Conservation (phyloP, 2,329 filamentous ascomycete genomes). For the Monilinia fructicola region DNA sequence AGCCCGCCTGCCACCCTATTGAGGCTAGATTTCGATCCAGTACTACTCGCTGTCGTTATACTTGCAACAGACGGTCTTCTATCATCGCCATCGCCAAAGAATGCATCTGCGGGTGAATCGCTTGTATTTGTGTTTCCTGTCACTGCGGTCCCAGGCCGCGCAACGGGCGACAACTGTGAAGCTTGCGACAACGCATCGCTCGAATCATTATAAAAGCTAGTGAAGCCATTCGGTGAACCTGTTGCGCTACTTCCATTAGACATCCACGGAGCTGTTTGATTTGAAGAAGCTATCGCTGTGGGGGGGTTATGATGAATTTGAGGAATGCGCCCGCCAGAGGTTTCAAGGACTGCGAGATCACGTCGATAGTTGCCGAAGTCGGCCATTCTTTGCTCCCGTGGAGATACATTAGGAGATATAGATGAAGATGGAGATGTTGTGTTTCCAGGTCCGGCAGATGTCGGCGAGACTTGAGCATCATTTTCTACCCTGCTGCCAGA, state of each 20-base stretch:
- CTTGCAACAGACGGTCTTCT: conserved; percentile 86
- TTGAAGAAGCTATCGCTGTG: conserved; percentile 51
- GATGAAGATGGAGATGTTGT: conserved; percentile 34
- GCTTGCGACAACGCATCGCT: conserved; percentile 67
- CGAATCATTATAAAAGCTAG: conserved; percentile 71
- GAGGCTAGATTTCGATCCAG: conserved; percentile 73
- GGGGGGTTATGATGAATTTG: conserved; percentile 60
- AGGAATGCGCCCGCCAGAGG: conserved; percentile 55
- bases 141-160: conserved; percentile 53
- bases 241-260: conserved; percentile 39
- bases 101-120: conserved; percentile 61
- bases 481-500: conserved; percentile 37
- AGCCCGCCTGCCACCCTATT: conserved; percentile 60
- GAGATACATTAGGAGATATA: conserved; percentile 40
- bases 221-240: conserved; percentile 40
- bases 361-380: conserved; percentile 70
- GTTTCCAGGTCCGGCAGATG: conserved; percentile 34
- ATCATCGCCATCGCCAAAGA: conserved; percentile 70
- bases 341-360: conserved; percentile 68
- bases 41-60: conserved; percentile 81
- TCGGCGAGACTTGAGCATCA: conserved; percentile 41
- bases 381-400: conserved; percentile 41
- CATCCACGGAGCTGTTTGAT: conserved; percentile 57
- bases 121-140: conserved; percentile 50
- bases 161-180: conserved; percentile 70